Evolutionary conservation across 1,139 yeast species (phyloP).

Genomic region (Eremothecium sinecaudum): DNA sequence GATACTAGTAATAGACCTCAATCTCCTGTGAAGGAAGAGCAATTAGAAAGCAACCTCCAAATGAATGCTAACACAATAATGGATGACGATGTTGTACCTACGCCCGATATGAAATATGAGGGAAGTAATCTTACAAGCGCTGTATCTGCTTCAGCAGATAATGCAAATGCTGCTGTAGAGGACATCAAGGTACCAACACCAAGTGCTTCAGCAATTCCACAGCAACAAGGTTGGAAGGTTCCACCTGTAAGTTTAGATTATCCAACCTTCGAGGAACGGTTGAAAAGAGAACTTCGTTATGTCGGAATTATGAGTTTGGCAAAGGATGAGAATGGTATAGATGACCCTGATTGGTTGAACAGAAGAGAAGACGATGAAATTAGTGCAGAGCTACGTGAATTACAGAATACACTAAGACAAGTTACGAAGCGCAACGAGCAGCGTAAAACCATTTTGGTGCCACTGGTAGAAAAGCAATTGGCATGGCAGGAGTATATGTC

Average conservation of each 20-base stretch:
- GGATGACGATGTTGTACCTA: constrained; percentile 18
- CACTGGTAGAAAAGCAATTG: constrained; percentile 76
- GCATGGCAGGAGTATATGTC: constrained; percentile 94
- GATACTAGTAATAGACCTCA: constrained; percentile 17
- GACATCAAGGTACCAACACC: constrained; percentile 10
- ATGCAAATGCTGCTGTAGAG: constrained; percentile 10
- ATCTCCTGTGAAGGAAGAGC: constrained; percentile 12
- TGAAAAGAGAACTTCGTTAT: constrained; percentile 77
- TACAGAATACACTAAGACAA: constrained; percentile 60
- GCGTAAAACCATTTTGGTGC: constrained; percentile 56
- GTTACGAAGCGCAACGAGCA: constrained; percentile 57
- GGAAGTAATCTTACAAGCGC: constrained; percentile 4
- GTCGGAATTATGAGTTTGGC: constrained; percentile 75
- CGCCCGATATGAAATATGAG: constrained; percentile 9
- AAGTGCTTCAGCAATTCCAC: constrained; percentile 35
- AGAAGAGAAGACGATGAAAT: constrained; percentile 92
- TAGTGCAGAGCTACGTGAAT: constrained; percentile 65
- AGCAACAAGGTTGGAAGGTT: constrained; percentile 41
- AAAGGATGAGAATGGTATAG: constrained; percentile 29
- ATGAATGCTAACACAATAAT: constrained; percentile 18
- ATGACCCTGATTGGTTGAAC: constrained; percentile 53
- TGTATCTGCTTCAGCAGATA: constrained; percentile 6
- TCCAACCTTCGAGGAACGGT: constrained; percentile 71
- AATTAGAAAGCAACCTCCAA: constrained; percentile 23
- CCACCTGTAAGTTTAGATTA: constrained; percentile 52